Base-by-base conservation (phyloP, 306 rosid genomes). In the Vigna trinervia region DNA sequence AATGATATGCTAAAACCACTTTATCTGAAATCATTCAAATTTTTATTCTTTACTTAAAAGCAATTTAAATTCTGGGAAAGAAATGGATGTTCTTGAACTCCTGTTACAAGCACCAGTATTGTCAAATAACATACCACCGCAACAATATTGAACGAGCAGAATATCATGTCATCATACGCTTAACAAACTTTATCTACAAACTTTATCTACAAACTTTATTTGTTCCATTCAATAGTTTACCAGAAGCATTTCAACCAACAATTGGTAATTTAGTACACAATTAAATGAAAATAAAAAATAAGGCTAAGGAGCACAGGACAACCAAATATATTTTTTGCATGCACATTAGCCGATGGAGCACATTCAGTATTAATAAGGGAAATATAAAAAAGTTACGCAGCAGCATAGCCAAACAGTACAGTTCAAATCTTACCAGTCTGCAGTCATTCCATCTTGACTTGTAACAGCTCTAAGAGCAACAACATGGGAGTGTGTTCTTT, bases 391-490 rank as follows among this genome's bases (percentile, higher is more conserved):
- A 62, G 19, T 46, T 52, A 75, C 41, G 51, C 38, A 70, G 69
- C 13, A 67, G 38, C 62, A 65, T 20, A 26, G 13, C 12, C 47
- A 81, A 43, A 34, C 39, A 43, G 51, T 45, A 75, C 22, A 62
- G 52, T 73, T 53, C 64, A 77, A 84, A 73, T 54, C 85, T 77
- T 89, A 92, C 98, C 98, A 95, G 73, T 88, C 97, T 47, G 98
- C 97, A 3, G 98, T 95, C 98, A 95, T 95, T 85, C 97, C 98
- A 84, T 95, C 98, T 80, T 95, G 96, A 86, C 99, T 95, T 6
- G 99, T 95, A 58, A 95, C 97, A 69, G 99, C 99, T 85, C 99
- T 84, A 12, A 95, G 92, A 57, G 93, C 90, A 70, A 95, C 97
- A 50, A 93, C 97, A 85, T 95, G 97, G 71, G 97, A 93, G 80